phyloP scores from a whole-genome alignment of 2,329 filamentous ascomycete species.

The Paraphaeosphaeria minitans region DNA sequence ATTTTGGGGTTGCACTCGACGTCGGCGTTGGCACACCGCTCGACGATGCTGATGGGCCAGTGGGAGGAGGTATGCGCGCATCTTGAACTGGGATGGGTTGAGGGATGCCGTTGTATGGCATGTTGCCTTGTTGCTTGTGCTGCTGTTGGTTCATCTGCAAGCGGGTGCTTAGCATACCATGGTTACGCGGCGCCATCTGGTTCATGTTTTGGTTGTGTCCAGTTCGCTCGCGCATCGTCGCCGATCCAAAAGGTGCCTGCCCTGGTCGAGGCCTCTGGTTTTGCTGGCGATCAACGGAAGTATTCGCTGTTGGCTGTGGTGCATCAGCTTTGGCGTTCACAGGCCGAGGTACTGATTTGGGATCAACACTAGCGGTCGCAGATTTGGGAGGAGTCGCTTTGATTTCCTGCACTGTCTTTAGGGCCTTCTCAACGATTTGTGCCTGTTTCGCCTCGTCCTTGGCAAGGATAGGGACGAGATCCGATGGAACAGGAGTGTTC shows the following conservation, averaged over 20 bases:
- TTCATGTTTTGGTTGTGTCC: slow-evolving; percentile 51
- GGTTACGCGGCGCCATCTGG: slow-evolving; percentile 43
- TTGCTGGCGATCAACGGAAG: slow-evolving; percentile 52
- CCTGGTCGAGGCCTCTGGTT: slow-evolving; percentile 51
- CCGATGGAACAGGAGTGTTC: slow-evolving; percentile 85
- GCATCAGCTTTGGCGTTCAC: slow-evolving; percentile 44
- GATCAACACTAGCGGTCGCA: slow-evolving; percentile 48
- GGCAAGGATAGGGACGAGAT: slow-evolving; percentile 91
- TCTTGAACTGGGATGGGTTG: slow-evolving; percentile 66
- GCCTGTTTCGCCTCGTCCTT: slow-evolving; percentile 96
- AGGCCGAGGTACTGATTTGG: slow-evolving; percentile 40
- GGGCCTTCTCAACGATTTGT: slow-evolving; percentile 87
- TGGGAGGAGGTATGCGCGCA: slow-evolving; percentile 73
- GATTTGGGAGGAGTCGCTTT: slow-evolving; percentile 46
- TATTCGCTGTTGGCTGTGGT: slow-evolving; percentile 34
- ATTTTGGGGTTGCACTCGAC: slow-evolving; percentile 58
- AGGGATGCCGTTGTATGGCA: slow-evolving; percentile 56
- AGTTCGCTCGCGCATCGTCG: slow-evolving; percentile 49
- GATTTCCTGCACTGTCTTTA: slow-evolving; percentile 69
- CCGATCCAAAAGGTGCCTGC: slow-evolving; percentile 49
- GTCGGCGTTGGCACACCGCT: slow-evolving; percentile 58
- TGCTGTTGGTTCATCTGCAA: slow-evolving; percentile 59
- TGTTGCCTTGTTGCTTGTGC: slow-evolving; percentile 51
- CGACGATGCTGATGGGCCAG: slow-evolving; percentile 67
- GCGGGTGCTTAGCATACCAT: slow-evolving; percentile 57